Evolutionary conservation across 805 yeast species (phyloP), one percentile per base, ranked within the genome.

Genomic region (Suhomyces xylopsoci): DNA sequence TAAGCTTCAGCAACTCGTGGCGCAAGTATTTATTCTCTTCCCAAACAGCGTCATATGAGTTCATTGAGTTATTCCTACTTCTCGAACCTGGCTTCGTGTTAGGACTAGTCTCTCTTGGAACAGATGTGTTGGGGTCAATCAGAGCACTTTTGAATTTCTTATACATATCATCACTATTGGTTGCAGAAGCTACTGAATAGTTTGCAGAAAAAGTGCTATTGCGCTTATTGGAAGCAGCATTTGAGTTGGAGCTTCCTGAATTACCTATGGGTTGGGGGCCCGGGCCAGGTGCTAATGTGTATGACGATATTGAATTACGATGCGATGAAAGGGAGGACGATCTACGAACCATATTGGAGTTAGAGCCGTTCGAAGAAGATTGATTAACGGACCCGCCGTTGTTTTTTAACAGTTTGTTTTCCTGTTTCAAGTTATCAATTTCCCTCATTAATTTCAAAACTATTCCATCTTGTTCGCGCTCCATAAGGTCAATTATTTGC

Each of bases 401-500:
- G 10, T 56, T 19, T 59, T 66, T 72, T 46, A 81, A 66, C 8
- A 60, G 55, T 41, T 71, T 71, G 58, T 80, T 82, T 58, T 84
- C 89, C 15, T 80, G 81, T 57, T 78, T 80, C 55, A 86, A 65
- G 6, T 58, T 53, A 24, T 73, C 73, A 34, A 87, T 84, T 62
- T 86, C 90, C 50, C 80, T 78, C 82, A 84, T 85, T 42, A 86
- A 69, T 63, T 78, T 80, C 61, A 85, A 69, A 17, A 86, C 91
- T 22, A 85, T 83, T 2, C 88, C 89, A 61, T 87, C 92, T 64
- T 87, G 91, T 66, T 87, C 90, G 49, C 83, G 75, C 60, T 87
- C 92, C 84, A 87, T 81, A 34, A 76, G 63, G 61, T 83, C 84
- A 38, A 83, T 77, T 17, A 81, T 72, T 55, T 81, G 80, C 26